Percentiles rank a stretch among this genome's conserved stretches.
Evolutionary conservation across 371 early-diverging fungal genomes (phyloP).

Genomic region (Umbelopsis sp.): DNA sequence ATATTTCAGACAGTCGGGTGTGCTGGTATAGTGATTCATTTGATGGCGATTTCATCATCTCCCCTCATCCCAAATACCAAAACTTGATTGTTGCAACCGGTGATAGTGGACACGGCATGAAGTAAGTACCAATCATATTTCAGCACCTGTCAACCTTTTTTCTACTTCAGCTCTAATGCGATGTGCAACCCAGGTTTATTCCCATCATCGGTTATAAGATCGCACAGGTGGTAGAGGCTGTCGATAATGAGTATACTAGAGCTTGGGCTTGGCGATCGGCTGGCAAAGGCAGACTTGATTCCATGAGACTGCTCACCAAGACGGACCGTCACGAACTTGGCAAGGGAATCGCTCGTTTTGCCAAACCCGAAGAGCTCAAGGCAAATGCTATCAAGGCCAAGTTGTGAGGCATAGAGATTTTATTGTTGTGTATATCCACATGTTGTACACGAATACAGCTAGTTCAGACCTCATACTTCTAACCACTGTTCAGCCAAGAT

Average conservation of each 20-base stretch:
- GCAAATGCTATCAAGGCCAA: slow-evolving; percentile 9
- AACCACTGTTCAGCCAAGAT: too few species aligned
- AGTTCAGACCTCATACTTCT: too few species aligned
- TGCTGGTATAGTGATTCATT: slow-evolving; percentile 54
- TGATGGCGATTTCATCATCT: slow-evolving; percentile 47
- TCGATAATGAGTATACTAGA: slow-evolving; percentile 30
- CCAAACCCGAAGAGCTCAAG: neutral
- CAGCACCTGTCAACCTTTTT: too few species aligned
- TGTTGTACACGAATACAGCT: too few species aligned
- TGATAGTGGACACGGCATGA: slow-evolving; percentile 57
- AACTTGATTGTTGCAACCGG: slow-evolving; percentile 49
- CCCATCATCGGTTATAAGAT: slow-evolving; percentile 40
- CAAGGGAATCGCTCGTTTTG: slow-evolving; percentile 4
- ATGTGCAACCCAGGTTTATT: slow-evolving; percentile 27
- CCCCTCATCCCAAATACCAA: slow-evolving; percentile 45
- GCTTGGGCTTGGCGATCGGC: slow-evolving; percentile 31
- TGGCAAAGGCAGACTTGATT: slow-evolving; percentile 11
- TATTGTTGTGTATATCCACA: too few species aligned
- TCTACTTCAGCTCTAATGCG: too few species aligned
- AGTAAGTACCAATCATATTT: slow-evolving; percentile 30
- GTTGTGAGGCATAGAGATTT: neutral
- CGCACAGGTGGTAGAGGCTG: slow-evolving; percentile 37
- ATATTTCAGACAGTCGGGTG: slow-evolving; percentile 35
- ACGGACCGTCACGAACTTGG: neutral
- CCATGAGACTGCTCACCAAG: slow-evolving; percentile 3